Evolutionary conservation across 768 basidiomycete genomes (phyloP).

Genomic region (Russula brevipes): DNA sequence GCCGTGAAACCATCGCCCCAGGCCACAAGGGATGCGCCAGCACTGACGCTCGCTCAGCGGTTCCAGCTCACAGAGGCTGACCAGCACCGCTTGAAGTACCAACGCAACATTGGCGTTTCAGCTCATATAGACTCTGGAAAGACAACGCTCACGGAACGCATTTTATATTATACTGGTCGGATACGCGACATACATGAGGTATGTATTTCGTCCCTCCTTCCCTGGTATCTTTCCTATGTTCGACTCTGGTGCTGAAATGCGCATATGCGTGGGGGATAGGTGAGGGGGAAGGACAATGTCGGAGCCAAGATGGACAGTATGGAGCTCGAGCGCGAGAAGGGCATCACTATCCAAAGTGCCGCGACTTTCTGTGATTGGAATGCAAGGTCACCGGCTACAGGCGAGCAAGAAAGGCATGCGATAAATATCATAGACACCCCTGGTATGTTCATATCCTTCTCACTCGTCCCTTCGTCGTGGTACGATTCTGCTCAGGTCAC

Average conservation of each 20-base stretch:
- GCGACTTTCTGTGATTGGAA: constrained; percentile 99
- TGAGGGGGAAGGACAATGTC: constrained; percentile 89
- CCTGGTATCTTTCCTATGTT: constrained; percentile 5
- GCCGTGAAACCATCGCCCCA: neutral
- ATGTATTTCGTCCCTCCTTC: constrained; percentile 29
- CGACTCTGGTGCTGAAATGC: neutral
- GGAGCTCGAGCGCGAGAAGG: constrained; percentile 98
- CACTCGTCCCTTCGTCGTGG: neutral
- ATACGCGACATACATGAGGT: constrained; percentile 97
- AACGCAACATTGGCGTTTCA: constrained; percentile 94
- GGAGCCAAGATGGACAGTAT: constrained; percentile 99
- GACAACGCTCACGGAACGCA: constrained; percentile 94
- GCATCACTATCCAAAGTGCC: constrained; percentile 98
- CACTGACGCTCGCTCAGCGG: constrained; percentile 13
- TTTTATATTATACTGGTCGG: constrained; percentile 93
- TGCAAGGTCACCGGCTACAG: constrained; percentile 53
- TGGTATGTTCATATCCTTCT: constrained; percentile 41
- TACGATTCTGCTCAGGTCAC: constrained; percentile 57
- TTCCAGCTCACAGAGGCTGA: constrained; percentile 58
- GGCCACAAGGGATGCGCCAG: neutral
- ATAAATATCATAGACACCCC: constrained; percentile 99
- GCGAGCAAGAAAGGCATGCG: constrained; percentile 74
- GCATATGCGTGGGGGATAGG: constrained; percentile 39
- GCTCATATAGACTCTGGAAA: constrained; percentile 97
- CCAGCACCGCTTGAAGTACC: constrained; percentile 55